Conservation (phyloP, 2,329 filamentous ascomycete genomes). For the Lithohypha guttulata region DNA sequence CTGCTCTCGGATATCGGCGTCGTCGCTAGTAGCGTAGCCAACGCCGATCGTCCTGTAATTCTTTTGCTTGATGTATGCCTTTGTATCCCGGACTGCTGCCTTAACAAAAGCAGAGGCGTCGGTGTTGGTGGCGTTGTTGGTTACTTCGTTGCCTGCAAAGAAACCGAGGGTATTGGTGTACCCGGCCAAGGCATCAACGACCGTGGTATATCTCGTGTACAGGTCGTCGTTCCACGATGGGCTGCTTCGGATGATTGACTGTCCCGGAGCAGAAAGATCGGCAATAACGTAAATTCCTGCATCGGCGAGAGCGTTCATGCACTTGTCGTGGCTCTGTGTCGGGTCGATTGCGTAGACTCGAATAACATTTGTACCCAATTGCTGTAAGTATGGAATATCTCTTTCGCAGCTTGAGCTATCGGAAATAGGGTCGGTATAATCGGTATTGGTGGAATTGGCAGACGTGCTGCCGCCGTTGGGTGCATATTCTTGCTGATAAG, state of each 20-base stretch:
- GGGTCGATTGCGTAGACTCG: conserved; percentile 92
- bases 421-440: conserved; percentile 74
- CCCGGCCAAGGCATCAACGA: conserved; percentile 68
- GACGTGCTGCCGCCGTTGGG: conserved; percentile 32
- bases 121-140: conserved; percentile 82
- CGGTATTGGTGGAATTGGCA: conserved; percentile 34
- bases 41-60: conserved; percentile 71
- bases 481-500: conserved; percentile 74
- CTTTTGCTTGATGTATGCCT: conserved; percentile 79
- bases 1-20: conserved; percentile 66
- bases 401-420: conserved; percentile 62
- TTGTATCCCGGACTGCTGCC: conserved; percentile 91
- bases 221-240: conserved; percentile 70
- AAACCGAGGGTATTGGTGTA: conserved; percentile 93
- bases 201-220: conserved; percentile 68
- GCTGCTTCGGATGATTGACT: conserved; percentile 74
- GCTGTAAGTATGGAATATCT: conserved; percentile 69
- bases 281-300: conserved; percentile 92
- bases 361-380: conserved; percentile 81
- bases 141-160: conserved; percentile 97
- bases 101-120: conserved; percentile 88
- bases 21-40: conserved; percentile 93
- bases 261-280: conserved; percentile 69
- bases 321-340: conserved; percentile 61
- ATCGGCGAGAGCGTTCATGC: conserved; percentile 72